phyloP scores from a whole-genome alignment of 345 rosid species.

The Eucalyptus sp. region DNA sequence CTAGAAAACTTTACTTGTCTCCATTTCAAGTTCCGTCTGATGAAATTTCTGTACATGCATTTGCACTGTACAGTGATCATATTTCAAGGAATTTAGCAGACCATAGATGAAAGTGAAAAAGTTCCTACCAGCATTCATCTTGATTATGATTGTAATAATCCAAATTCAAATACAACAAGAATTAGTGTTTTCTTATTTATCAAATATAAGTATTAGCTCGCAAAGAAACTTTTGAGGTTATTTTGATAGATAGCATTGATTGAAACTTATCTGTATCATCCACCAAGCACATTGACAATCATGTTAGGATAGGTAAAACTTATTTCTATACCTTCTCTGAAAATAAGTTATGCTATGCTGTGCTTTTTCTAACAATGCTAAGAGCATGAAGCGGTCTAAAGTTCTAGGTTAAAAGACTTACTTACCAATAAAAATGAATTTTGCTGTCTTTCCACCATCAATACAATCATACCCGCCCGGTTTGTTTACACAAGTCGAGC shows the following conservation, averaged over 20 bases:
- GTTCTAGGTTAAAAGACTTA: not conserved
- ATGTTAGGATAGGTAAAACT: not conserved
- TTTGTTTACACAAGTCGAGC: not conserved
- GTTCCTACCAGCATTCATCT: too few relatives aligned
- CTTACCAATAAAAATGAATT: not conserved
- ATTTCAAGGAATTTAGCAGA: not conserved
- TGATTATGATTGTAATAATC: too few relatives aligned
- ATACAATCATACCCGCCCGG: fast-evolving
- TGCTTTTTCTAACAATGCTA: not conserved
- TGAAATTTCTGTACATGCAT: not conserved
- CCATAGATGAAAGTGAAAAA: not conserved
- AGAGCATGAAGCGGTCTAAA: not conserved
- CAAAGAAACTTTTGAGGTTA: too few relatives aligned
- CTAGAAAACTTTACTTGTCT: not conserved
- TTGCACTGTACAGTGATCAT: not conserved
- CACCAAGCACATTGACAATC: too few relatives aligned
- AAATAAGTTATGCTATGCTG: not conserved
- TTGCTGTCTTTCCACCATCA: not conserved
- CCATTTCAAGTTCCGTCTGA: not conserved
- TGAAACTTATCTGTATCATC: too few relatives aligned
- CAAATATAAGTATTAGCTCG: too few relatives aligned
- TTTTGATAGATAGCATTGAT: too few relatives aligned
- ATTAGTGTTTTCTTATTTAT: too few relatives aligned
- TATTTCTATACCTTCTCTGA: not conserved
- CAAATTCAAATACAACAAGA: too few relatives aligned